Percentiles rank a stretch among this genome's conserved stretches.
phyloP scores from a whole-genome alignment of 345 rosid genomes.

The Lumnitzera littorea region DNA sequence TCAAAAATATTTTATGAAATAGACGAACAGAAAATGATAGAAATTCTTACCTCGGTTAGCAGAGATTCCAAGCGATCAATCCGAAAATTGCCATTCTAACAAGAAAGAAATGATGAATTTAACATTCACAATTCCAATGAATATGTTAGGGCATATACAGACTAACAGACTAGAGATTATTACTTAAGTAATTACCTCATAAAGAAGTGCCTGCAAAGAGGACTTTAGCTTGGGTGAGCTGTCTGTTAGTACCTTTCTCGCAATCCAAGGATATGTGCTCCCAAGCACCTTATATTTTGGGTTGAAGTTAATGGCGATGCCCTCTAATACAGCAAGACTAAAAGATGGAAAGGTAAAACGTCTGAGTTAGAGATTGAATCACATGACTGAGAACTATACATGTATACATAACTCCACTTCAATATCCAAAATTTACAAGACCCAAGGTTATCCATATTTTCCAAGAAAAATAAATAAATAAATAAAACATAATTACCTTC shows the following conservation, averaged over 20 bases:
- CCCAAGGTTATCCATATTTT: background rate
- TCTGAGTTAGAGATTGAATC: too few relatives aligned
- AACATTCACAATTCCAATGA: background rate
- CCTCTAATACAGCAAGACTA: constrained; percentile 96
- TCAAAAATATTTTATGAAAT: background rate
- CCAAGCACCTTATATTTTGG: constrained; percentile 93
- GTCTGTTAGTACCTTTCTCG: constrained; percentile 78
- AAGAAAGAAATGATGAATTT: constrained; percentile 8
- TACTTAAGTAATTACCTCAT: constrained; percentile 44
- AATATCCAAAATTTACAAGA: background rate
- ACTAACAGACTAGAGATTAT: background rate
- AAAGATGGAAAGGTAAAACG: constrained; percentile 8
- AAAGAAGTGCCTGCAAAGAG: constrained; percentile 69
- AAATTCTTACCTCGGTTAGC: constrained; percentile 61
- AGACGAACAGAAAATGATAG: constrained; percentile 2
- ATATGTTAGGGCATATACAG: background rate
- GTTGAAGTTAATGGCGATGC: constrained; percentile 68
- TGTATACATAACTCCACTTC: background rate
- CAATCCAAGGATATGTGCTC: constrained; percentile 98
- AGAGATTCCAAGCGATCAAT: constrained; percentile 92
- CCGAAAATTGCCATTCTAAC: constrained; percentile 79
- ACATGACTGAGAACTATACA: too few relatives aligned
- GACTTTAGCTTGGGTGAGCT: constrained; percentile 78
- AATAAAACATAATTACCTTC: constrained; percentile 45
- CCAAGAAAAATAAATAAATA: background rate